Evolutionary conservation across 345 rosid species (phyloP), one percentile per base, ranked within the genome.

Genomic region (Eucalyptus cladocalyx): DNA sequence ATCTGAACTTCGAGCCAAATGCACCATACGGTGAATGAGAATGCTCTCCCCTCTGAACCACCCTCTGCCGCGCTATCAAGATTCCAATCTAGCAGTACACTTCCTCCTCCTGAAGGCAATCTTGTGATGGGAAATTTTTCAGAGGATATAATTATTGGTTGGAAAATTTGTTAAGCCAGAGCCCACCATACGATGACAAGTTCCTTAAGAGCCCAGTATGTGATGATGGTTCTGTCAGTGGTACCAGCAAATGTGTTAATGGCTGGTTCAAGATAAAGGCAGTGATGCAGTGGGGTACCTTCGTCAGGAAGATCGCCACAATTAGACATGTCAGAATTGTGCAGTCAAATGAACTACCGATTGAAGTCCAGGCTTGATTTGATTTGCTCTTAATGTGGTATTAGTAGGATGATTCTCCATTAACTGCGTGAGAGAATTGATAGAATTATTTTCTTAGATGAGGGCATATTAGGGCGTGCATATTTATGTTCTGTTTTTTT

Each of bases 61-160:
- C 9, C 76, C 19, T 6, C 17, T n/a, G 2, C 37, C 37, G 2
- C 19, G 1, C 1, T 13, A n/a, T 4, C 6, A 15, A 4, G 19
- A n/a, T 15, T 3, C 3, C 76, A 7, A n/a, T 15, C 19, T n/a
- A 65, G 76, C 18, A 17, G 80, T 32, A 13, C 42, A 32, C 23
- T 32, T 69, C 4, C 7, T n/a, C 80, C 21, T 4, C 10, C 37
- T 15, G 21, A 69, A 69, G 42, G 42, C 42, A 17, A 69, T 32
- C 80, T 16, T 16, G 42, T 17, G 80, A 67, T 4, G 23, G 12
- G 9, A 67, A 8, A 16, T 16, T 16, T 4, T 32, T 17, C 42
- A 18, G 43, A 18, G 21, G 80, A 34, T 69, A 7, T 7, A 19
- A 62, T 67, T n/a, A 26, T 11, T 26, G 65, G 65, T 56, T 21